These are phyloP conservation scores for Colletotrichum aenigma DNA, from an alignment of 2,329 filamentous ascomycete species.

Conservation along the genomic window DNA sequence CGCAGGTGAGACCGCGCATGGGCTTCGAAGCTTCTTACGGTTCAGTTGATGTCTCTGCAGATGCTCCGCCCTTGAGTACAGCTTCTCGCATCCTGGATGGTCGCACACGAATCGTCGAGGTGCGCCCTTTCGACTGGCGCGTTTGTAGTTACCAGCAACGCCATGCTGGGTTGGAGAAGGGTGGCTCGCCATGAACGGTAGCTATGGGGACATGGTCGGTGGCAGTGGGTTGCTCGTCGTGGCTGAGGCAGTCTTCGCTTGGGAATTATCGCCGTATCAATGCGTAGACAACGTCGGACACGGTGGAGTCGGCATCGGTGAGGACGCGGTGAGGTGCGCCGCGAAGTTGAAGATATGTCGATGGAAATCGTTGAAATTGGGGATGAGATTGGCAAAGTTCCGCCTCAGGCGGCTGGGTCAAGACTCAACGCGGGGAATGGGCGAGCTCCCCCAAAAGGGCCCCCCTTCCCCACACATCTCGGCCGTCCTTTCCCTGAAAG, in stretches of 20 bases:
- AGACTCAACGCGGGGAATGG: background rate
- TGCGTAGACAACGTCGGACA: background rate
- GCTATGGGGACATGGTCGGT: background rate
- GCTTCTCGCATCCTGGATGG: constrained; percentile 75
- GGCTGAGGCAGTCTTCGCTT: background rate
- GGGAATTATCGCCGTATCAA: background rate
- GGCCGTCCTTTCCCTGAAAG: background rate
- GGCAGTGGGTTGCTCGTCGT: background rate
- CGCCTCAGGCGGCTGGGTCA: background rate
- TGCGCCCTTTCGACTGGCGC: constrained; percentile 56
- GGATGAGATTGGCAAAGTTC: background rate
- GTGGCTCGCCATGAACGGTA: constrained; percentile 3
- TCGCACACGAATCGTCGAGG: constrained; percentile 65
- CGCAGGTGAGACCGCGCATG: background rate
- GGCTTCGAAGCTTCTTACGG: constrained; percentile 43
- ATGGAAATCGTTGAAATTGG: background rate
- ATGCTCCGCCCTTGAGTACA: constrained; percentile 82
- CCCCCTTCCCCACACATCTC: constrained; percentile 4
- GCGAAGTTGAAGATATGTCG: background rate
- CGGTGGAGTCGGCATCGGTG: background rate
- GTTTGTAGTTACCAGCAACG: constrained; percentile 43
- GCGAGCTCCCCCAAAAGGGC: background rate
- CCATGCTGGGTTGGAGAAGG: constrained; percentile 1
- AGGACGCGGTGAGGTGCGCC: background rate
- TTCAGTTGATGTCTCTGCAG: constrained; percentile 83